Base-by-base conservation (phyloP, 2,329 filamentous ascomycete genomes). In the Hortaea sp. region DNA sequence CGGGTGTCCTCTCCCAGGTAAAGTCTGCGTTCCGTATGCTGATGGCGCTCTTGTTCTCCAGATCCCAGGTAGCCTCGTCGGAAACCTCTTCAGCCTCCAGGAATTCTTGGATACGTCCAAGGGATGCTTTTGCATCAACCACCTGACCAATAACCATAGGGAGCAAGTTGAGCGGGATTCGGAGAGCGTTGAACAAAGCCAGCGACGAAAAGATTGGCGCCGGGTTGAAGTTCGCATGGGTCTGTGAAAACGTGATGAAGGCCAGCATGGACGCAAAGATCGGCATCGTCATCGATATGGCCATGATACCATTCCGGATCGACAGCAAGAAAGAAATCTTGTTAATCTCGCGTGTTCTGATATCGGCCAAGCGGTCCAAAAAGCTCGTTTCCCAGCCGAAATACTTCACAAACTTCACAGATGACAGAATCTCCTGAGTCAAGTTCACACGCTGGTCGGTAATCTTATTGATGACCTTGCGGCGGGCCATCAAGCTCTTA, bases 381-480 rank as follows among this genome's bases (percentile, higher is more conserved):
- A 97, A 95, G 31, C 86, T 84, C 48, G 77, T 83, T 63, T 97
- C 90, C 90, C 90, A 97, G 6, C 88, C 89, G 62, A 95, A 97
- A 65, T 81, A 95, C 65, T 97, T 97, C 67, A 97, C 90, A 60
- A 97, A 95, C 28, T 89, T 79, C 27, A 95, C 89, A 0, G 88
- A 86, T 55, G 88, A 84, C 10, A 97, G 61, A 43, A 97, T 94
- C 62, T 97, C 90, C 62, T 95, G 89, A 0, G 88, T 95, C 31
- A 97, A 71, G 44, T 85, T 85, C 6, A 97, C 89, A 52, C 90
- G 80, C 67, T 94, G 85, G 62, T 97, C 90, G 1, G 90, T 97
- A 49, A 95, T 79, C 59, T 88, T 89, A 74, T 95, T 97, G 71
- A 97, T 95, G 29, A 66, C 73, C 56, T 79, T 79, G 58, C 92